Percentiles rank a stretch among this genome's conserved stretches.
Conservation (phyloP, 257 asterid species). For the Linaria vulgaris region DNA sequence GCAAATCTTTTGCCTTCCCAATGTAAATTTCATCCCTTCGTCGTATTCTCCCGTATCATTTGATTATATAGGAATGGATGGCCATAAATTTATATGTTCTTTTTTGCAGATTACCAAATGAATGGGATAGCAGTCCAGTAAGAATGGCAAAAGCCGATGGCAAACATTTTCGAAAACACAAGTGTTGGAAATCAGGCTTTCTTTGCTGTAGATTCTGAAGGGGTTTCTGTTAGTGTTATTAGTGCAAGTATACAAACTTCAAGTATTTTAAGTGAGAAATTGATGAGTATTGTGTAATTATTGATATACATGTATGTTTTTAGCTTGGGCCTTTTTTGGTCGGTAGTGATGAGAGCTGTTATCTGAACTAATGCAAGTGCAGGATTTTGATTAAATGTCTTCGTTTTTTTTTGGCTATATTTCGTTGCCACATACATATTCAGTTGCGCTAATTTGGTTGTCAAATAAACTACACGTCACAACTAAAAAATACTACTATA, state of each 20-base stretch:
- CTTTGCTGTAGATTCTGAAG: constrained; percentile 85
- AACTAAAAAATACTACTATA: too few relatives aligned
- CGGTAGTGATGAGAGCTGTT: constrained; percentile 32
- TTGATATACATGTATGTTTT: constrained; percentile 48
- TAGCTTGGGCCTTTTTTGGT: constrained; percentile 29
- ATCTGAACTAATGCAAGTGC: constrained; percentile 27
- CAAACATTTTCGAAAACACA: constrained; percentile 55
- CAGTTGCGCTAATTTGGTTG: background rate
- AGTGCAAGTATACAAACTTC: constrained; percentile 41
- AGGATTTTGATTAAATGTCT: constrained; percentile 15
- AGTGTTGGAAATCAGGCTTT: constrained; percentile 75
- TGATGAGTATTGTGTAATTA: constrained; percentile 37
- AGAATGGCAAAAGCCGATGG: constrained; percentile 79
- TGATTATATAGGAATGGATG: too few relatives aligned
- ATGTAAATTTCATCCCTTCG: constrained; percentile 34
- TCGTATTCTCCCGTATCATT: too few relatives aligned
- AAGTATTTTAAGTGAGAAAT: constrained; percentile 18
- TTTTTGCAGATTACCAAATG: constrained; percentile 66
- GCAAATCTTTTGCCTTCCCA: constrained; percentile 67
- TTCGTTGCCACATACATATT: constrained; percentile 2
- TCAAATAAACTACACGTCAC: too few relatives aligned
- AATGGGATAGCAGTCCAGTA: constrained; percentile 97
- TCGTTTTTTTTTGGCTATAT: constrained; percentile 15
- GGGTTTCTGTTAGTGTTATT: constrained; percentile 27
- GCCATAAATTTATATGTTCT: too few relatives aligned